These are phyloP conservation scores for Tolypocladium nubicola DNA, from an alignment of 2,329 filamentous ascomycete species.

Conservation along the genomic window DNA sequence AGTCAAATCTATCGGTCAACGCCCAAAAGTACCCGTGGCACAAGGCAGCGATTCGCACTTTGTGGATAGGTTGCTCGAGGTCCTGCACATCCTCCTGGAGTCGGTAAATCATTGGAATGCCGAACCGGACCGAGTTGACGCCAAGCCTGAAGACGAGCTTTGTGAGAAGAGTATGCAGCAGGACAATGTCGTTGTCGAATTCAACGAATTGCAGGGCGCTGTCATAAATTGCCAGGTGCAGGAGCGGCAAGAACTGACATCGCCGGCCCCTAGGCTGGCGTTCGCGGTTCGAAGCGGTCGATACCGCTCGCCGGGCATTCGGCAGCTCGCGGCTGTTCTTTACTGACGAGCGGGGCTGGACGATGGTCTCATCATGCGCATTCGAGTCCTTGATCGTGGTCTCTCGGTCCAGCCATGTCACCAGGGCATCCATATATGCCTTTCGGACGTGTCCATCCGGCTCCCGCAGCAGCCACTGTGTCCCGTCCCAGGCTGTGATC, in stretches of 20 bases:
- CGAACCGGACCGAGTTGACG: slow-evolving; percentile 68
- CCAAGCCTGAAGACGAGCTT: slow-evolving; percentile 69
- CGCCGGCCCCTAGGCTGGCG: slow-evolving; percentile 38
- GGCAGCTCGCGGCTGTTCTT: slow-evolving; percentile 30
- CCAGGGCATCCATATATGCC: slow-evolving; percentile 74
- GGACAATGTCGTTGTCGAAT: slow-evolving; percentile 62
- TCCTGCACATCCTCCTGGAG: slow-evolving; percentile 75
- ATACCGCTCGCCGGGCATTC: slow-evolving; percentile 53
- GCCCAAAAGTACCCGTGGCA: slow-evolving; percentile 86
- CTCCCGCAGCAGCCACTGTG: slow-evolving; percentile 83
- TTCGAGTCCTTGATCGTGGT: slow-evolving; percentile 56
- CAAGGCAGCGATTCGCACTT: slow-evolving; percentile 71
- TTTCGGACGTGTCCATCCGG: slow-evolving; percentile 66
- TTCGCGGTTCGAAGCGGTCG: slow-evolving; percentile 54
- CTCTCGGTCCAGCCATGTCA: slow-evolving; percentile 79
- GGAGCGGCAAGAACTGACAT: slow-evolving; percentile 67
- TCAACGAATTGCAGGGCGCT: slow-evolving; percentile 65
- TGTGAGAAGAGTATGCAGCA: slow-evolving; percentile 67
- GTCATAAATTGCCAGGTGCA: slow-evolving; percentile 87
- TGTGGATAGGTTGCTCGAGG: slow-evolving; percentile 54
- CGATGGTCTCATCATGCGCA: slow-evolving; percentile 45
- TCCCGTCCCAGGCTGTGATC: slow-evolving; percentile 88
- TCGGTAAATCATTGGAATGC: slow-evolving; percentile 79
- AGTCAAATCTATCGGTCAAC: slow-evolving; percentile 65
- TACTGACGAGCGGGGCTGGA: slow-evolving; percentile 30